These are phyloP conservation scores for Uronychia binucleata DNA, from an alignment of 73 alveolate species.

Conservation along the genomic window DNA sequence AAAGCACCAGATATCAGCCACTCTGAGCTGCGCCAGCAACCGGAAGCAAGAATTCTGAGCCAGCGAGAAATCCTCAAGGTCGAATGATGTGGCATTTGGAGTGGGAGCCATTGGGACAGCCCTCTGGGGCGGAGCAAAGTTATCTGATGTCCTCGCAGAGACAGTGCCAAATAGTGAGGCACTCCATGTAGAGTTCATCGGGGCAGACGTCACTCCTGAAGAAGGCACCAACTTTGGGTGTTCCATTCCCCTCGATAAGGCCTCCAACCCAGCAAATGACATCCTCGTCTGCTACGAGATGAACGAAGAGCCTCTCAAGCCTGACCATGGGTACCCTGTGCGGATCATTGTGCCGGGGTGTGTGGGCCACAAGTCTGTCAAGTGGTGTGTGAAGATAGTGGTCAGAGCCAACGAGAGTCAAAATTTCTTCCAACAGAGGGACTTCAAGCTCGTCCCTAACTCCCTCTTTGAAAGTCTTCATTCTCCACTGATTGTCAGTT, in stretches of 20 bases:
- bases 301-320: conserved; percentile 73
- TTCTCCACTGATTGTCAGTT: background rate
- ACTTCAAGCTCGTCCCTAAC: conserved; percentile 49
- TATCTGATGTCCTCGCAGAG: conserved; percentile 38
- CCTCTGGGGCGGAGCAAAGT: conserved; percentile 52
- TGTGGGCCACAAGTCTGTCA: conserved; percentile 61
- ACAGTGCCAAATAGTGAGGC: conserved; percentile 15
- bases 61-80: conserved; percentile 15
- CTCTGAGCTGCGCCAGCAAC: conserved; percentile 80
- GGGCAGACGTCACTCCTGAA: conserved; percentile 19
- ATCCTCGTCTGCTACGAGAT: conserved; percentile 71
- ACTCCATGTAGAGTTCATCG: conserved; percentile 23
- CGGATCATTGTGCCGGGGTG: conserved; percentile 70
- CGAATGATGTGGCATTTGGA: conserved; percentile 55
- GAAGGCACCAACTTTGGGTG: conserved; percentile 2
- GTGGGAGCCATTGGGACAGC: conserved; percentile 79
- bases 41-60: conserved; percentile 66
- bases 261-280: conserved; percentile 32
- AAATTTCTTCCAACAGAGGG: conserved; percentile 16
- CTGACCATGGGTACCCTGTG: conserved; percentile 81
- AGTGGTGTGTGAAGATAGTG: conserved; percentile 56
- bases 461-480: background rate
- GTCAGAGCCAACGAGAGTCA: conserved; percentile 31
- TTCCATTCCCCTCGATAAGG: conserved; percentile 6
- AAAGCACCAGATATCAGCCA: conserved; percentile 41